A percentile compares a stretch with the other conserved stretches of the same genome.
Evolutionary conservation across 2,329 filamentous ascomycete species (phyloP).

Genomic region (Magnaporthales sp.): DNA sequence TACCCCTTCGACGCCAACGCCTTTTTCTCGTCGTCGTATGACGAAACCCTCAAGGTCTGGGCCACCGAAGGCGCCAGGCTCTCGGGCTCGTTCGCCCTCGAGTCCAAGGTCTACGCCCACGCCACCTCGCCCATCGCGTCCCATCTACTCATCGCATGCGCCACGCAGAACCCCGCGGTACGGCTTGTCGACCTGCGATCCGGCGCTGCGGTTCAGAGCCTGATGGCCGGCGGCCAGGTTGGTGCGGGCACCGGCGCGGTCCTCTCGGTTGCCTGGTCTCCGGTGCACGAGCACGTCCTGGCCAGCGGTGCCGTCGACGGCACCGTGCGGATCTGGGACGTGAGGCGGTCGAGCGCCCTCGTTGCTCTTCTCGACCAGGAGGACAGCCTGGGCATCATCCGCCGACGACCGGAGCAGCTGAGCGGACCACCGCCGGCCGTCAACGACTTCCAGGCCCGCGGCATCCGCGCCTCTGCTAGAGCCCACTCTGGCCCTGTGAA

Average conservation of each 20-base stretch:
- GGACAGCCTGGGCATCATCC: conserved; percentile 62
- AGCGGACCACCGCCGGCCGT: background rate
- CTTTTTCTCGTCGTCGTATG: conserved; percentile 70
- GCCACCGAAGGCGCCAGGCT: conserved; percentile 52
- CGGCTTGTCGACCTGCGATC: conserved; percentile 81
- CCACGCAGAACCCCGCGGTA: conserved; percentile 76
- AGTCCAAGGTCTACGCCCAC: conserved; percentile 66
- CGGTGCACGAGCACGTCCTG: conserved; percentile 67
- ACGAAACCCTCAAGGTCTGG: conserved; percentile 70
- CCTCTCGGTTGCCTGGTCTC: conserved; percentile 71
- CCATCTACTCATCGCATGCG: conserved; percentile 76
- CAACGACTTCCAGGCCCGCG: conserved; percentile 15
- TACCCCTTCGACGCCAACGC: conserved; percentile 70
- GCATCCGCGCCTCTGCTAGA: conserved; percentile 40
- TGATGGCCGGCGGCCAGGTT: conserved; percentile 50
- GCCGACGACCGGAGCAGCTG: conserved; percentile 19
- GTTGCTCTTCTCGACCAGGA: conserved; percentile 77
- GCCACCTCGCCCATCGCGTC: conserved; percentile 64
- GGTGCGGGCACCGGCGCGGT: conserved; percentile 45
- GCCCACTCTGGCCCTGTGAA: conserved; percentile 82
- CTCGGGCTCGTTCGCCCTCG: conserved; percentile 60
- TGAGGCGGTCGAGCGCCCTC: conserved; percentile 67
- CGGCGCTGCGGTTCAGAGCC: conserved; percentile 63
- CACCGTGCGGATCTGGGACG: conserved; percentile 77
- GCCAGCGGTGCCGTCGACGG: conserved; percentile 82